These are phyloP conservation scores for Entelexis sorbosivorans DNA, from an alignment of 1,139 yeast species.

Conservation along the genomic window DNA sequence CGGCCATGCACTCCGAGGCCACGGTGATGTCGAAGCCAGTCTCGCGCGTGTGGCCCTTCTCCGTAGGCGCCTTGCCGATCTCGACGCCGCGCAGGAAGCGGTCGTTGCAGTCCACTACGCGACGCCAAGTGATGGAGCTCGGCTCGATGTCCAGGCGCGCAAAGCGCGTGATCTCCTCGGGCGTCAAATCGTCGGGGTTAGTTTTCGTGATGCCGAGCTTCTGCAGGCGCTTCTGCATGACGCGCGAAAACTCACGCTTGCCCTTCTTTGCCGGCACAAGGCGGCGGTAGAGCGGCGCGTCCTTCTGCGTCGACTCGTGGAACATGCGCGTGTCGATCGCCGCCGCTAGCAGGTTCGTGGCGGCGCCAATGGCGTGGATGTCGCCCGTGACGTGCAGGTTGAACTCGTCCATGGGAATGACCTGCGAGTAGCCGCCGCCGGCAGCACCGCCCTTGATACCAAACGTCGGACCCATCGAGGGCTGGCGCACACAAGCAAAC, in stretches of 20 bases:
- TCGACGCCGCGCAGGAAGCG: constrained; percentile 85
- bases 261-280: constrained; percentile 90
- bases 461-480: constrained; percentile 97
- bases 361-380: constrained; percentile 94
- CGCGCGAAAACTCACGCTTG: constrained; percentile 59
- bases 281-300: constrained; percentile 74
- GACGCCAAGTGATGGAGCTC: constrained; percentile 86
- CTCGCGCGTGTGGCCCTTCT: constrained; percentile 74
- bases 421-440: constrained; percentile 98
- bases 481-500: constrained; percentile 94
- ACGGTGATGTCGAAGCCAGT: constrained; percentile 96
- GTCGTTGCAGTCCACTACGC: constrained; percentile 95
- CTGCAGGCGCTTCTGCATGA: constrained; percentile 65
- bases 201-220: constrained; percentile 76
- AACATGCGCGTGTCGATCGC: constrained; percentile 97
- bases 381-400: constrained; percentile 98
- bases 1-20: constrained; percentile 97
- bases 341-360: constrained; percentile 90
- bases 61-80: constrained; percentile 88
- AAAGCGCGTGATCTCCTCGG: constrained; percentile 63
- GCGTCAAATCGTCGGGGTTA: constrained; percentile 72
- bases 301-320: constrained; percentile 88
- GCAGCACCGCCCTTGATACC: constrained; percentile 99
- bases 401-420: constrained; percentile 98
- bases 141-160: constrained; percentile 90